Evolutionary conservation across 306 rosid genomes (phyloP).

Genomic region (Phaseolus lunatus): DNA sequence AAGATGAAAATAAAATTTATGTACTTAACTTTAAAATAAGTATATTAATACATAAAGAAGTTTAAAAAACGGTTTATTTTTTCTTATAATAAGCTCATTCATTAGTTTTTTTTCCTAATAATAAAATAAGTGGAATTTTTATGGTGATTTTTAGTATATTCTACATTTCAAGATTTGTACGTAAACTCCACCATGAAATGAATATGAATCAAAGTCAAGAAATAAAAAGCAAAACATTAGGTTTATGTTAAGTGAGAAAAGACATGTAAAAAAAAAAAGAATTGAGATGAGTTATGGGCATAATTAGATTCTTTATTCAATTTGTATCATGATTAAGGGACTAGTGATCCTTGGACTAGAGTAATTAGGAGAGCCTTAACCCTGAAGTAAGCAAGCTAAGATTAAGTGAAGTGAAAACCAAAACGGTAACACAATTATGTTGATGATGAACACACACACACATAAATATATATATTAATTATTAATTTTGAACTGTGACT

Average conservation of each 20-base stretch:
- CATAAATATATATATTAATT: no score
- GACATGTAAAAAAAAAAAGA: not conserved
- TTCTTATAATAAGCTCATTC: no score
- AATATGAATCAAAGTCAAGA: no score
- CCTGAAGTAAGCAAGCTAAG: conserved; percentile 38
- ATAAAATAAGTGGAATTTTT: no score
- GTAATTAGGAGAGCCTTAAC: conserved; percentile 27
- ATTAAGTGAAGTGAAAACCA: not conserved
- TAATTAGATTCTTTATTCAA: conserved; percentile 14
- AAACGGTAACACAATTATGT: not conserved
- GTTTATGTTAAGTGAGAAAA: not conserved
- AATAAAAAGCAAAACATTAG: not conserved
- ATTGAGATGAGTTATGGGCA: not conserved
- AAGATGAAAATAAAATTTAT: no score
- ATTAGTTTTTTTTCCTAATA: no score
- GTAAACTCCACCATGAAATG: no score
- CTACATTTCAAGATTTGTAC: no score
- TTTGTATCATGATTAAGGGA: conserved; percentile 34
- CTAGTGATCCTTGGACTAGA: not conserved
- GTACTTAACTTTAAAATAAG: no score
- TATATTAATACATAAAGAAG: no score
- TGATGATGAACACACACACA: not conserved
- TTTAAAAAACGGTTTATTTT: no score
- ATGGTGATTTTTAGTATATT: no score
- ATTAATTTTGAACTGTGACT: not conserved